Percentiles rank a stretch among this genome's conserved stretches.
These are phyloP conservation scores for Phialophora expanda DNA, from an alignment of 2,329 filamentous ascomycete genomes.

Conservation along the genomic window DNA sequence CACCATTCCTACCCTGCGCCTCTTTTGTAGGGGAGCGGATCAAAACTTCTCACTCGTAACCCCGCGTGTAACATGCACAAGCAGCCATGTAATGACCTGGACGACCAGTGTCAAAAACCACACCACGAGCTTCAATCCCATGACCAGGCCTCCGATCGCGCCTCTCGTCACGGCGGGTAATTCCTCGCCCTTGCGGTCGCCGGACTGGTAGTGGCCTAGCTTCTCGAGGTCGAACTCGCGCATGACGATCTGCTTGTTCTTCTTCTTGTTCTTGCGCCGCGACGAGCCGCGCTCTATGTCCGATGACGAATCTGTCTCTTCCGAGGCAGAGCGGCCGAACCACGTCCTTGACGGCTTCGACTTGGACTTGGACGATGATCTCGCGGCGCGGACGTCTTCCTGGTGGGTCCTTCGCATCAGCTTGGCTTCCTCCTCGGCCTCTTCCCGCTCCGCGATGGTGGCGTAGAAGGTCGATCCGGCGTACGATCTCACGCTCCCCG, in stretches of 20 bases:
- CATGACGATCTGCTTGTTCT: conserved; percentile 45
- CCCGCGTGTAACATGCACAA: conserved; percentile 48
- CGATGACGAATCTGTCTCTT: background rate
- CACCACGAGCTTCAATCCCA: conserved; percentile 47
- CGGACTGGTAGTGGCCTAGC: conserved; percentile 49
- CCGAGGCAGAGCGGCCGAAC: conserved; percentile 29
- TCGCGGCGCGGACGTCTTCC: conserved; percentile 29
- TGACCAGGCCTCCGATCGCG: conserved; percentile 48
- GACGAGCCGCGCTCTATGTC: conserved; percentile 28
- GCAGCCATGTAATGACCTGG: conserved; percentile 49
- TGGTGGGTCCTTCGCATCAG: conserved; percentile 46
- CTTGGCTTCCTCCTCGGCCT: conserved; percentile 47
- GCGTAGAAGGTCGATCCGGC: conserved; percentile 38
- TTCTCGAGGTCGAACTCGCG: conserved; percentile 55
- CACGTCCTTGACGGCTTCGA: conserved; percentile 28
- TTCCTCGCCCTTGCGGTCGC: conserved; percentile 48
- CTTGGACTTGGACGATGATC: conserved; percentile 17
- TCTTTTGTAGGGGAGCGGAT: background rate
- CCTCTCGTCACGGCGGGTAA: conserved; percentile 47
- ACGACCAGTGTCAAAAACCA: conserved; percentile 47
- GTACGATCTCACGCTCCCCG: conserved; percentile 35
- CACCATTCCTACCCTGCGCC: background rate
- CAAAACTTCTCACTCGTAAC: conserved; percentile 51
- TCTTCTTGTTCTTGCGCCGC: conserved; percentile 29
- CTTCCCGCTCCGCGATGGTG: conserved; percentile 50